These are phyloP conservation scores for Erodium trifolium DNA, from an alignment of 441 rosid species.

Conservation along the genomic window DNA sequence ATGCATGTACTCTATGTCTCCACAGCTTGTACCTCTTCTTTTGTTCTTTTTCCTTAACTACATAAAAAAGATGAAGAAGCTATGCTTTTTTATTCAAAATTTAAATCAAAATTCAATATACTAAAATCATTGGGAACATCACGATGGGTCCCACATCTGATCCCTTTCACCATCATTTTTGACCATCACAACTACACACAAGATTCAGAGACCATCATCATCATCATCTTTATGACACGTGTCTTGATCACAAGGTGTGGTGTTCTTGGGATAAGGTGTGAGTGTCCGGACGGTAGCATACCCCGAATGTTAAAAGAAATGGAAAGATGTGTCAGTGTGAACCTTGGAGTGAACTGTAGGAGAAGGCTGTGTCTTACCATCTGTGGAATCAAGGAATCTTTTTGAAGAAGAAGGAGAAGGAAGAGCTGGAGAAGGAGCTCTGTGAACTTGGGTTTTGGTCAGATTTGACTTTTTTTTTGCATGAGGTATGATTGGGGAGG, in stretches of 20 bases:
- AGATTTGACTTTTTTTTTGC: not conserved
- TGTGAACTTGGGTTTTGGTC: not conserved
- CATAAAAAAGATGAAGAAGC: not conserved
- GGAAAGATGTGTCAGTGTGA: not conserved
- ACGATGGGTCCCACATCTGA: conserved; percentile 2
- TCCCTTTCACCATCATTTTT: not conserved
- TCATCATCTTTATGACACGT: not conserved
- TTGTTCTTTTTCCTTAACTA: not conserved
- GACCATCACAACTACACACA: not conserved
- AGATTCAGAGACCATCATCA: not conserved
- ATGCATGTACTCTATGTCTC: not conserved
- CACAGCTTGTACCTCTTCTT: not conserved
- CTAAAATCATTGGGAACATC: not conserved
- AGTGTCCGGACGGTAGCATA: not conserved
- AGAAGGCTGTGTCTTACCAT: conserved; percentile 5
- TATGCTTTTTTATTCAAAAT: too few relatives aligned
- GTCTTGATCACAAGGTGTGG: not conserved
- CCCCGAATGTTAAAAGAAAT: not conserved
- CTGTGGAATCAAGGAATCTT: conserved; percentile 9
- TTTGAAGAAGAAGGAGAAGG: not conserved
- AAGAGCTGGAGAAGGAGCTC: not conserved
- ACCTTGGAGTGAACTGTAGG: conserved; percentile 4
- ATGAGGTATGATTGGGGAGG: conserved; percentile 2
- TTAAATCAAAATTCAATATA: too few relatives aligned
- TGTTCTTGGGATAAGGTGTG: not conserved